Base-by-base conservation (phyloP, 805 yeast species). In the Clavispora phyllophila region DNA sequence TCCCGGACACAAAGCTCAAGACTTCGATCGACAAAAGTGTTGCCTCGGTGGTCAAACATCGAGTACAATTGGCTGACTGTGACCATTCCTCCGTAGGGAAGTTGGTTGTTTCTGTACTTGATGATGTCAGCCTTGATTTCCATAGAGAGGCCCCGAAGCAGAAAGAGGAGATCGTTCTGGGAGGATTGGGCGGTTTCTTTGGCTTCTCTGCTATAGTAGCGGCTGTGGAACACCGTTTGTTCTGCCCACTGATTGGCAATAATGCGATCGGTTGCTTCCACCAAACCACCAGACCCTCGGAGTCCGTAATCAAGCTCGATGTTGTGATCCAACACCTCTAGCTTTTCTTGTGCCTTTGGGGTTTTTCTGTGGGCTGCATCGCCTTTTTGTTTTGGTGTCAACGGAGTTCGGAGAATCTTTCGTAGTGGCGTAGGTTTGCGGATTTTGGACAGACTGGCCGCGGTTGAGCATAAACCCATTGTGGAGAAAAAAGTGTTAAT, bases 1-100 rank as follows among this genome's bases (percentile, higher is more conserved):
- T 58, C 48, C 31, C 68, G 55, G 1, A 66, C 60, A 29, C 68
- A 49, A 12, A 60, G 44, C 41, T 71, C 75, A 1, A 78, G 54
- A 36, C 61, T 61, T 29, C 64, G 63, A 49, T 79, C 84, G 2
- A 78, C 78, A 54, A 64, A 68, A 0, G 83, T 76, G 47, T 65
- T 57, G 0, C 79, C 77, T 33, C 66, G 61, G 19, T 63, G 56
- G 12, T 66, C 66, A 41, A 68, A 73, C 9, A 78, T 49, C 1
- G 82, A 61, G 49, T 79, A 79, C 4, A 79, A 49, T 45, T 78
- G 83, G 25, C 68, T 67, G 10, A 67, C 46, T 1, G 77, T 63
- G 8, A 75, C 58, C 28, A 75, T 47, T 9, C 70, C 68, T 13
- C 48, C 57, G 10, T 25, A 29, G 0, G 80, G 78, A 2, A 70